Evolutionary conservation across 805 yeast species (phyloP), one percentile per base, ranked within the genome.

Genomic region (Pichia rugopelliculosa): DNA sequence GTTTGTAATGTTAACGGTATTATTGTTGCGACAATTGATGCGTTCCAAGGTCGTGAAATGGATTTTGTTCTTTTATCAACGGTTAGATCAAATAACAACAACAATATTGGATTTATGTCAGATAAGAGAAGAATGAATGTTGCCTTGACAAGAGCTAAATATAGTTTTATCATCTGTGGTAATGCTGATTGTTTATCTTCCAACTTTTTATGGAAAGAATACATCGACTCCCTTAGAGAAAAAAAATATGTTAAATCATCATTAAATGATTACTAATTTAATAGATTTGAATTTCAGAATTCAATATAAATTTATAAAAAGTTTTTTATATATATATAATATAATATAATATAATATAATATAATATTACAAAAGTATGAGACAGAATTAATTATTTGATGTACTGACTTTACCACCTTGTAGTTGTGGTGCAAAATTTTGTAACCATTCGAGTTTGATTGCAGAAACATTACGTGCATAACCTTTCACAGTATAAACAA

Each of bases 31-130:
- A 65, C 87, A 0, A 84, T 88, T n/a, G 96, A 88, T 64, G 93
- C 96, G 1, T 88, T 88, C 69, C 96, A 88, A 66, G 96, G 96
- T 26, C 74, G 95, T 56, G 96, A 87, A 58, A 88, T 87, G 66
- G 89, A 85, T 57, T 82, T 80, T 48, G 82, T 88, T 36, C 74
- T 89, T 21, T 70, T 88, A 51, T 80, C 93, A 3, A 79, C 93
- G 58, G 96, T 88, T 27, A 73, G 96, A 57, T 77, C 81, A 20
- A 82, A 82, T 57, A 66, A 63, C 13, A 61, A 62, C n/a, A 59
- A 69, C 24, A 77, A 71, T 48, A 75, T 82, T 49, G 88, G 89
- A 24, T 82, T 82, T 60, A 67, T 82, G 44, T 70, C 66, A 45
- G 89, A 83, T 56, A 64, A 67, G 39, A 67, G 87, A 58, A 70